These are phyloP conservation scores for Cutaneotrichosporon curvatum DNA, from an alignment of 1,284 basidiomycete species.

Conservation along the genomic window DNA sequence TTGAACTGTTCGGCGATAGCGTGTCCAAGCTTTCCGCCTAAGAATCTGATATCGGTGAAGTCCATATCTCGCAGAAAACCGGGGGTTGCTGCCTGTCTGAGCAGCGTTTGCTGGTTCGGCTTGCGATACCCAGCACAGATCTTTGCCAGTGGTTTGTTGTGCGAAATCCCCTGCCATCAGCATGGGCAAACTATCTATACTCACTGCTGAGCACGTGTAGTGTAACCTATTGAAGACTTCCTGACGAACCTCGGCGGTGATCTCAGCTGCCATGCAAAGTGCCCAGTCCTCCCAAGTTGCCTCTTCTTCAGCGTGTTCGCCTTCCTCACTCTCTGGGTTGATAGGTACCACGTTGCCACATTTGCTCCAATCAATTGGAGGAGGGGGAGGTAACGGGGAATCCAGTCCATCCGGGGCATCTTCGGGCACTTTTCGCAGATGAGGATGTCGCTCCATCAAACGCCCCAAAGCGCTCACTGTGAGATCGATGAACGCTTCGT, in stretches of 20 bases:
- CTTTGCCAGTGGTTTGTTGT: conserved; percentile 93
- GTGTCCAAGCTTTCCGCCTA: conserved; percentile 90
- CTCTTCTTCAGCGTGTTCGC: conserved; percentile 18
- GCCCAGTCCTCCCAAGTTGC: conserved; percentile 87
- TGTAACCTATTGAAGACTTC: conserved; percentile 68
- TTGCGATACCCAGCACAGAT: conserved; percentile 88
- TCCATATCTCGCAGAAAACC: conserved; percentile 69
- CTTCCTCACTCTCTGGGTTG: conserved; percentile 33
- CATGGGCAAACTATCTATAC: conserved; percentile 23
- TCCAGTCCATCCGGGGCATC: conserved; percentile 67
- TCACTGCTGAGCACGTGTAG: conserved; percentile 88
- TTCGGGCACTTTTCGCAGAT: conserved; percentile 62
- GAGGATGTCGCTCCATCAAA: conserved; percentile 65
- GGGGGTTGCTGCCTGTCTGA: conserved; percentile 74
- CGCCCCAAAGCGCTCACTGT: conserved; percentile 66
- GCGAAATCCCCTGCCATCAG: conserved; percentile 65
- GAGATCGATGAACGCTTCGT: conserved; percentile 79
- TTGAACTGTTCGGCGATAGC: conserved; percentile 81
- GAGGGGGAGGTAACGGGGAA: conserved; percentile 71
- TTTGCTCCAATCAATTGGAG: conserved; percentile 58
- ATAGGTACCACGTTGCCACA: conserved; percentile 65
- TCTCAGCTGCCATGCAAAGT: conserved; percentile 76
- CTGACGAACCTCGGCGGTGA: conserved; percentile 69
- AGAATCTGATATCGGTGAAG: conserved; percentile 89
- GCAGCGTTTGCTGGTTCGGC: conserved; percentile 73